These are phyloP conservation scores for Pseudogymnoascus sp. DNA, from an alignment of 2,329 filamentous ascomycete species.

Conservation along the genomic window DNA sequence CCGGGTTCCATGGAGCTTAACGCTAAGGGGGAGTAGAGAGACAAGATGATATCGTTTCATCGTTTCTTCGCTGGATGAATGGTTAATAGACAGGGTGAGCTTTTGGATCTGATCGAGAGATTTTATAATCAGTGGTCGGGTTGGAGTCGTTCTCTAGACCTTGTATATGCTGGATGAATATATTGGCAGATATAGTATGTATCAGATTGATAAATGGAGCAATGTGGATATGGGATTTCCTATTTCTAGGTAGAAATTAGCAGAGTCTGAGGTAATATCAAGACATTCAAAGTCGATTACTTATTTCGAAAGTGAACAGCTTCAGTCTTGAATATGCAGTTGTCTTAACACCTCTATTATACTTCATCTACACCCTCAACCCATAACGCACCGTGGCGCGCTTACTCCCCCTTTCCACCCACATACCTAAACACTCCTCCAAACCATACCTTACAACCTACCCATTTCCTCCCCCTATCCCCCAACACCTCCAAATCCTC, in stretches of 20 bases:
- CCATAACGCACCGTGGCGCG: background rate
- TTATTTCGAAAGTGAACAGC: background rate
- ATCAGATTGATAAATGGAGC: background rate
- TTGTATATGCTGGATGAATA: background rate
- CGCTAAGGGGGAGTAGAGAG: background rate
- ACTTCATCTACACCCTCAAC: background rate
- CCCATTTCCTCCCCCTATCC: slow-evolving; percentile 57
- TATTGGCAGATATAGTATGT: background rate
- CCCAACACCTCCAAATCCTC: slow-evolving; percentile 41
- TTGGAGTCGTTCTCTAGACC: background rate
- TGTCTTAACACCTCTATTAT: background rate
- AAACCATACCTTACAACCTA: slow-evolving; percentile 50
- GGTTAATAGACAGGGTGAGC: background rate
- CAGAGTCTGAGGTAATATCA: background rate
- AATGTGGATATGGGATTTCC: background rate
- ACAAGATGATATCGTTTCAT: background rate
- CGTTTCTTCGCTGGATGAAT: background rate
- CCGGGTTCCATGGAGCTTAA: background rate
- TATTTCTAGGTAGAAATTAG: background rate
- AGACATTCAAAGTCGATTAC: background rate
- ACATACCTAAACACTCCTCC: slow-evolving; percentile 38
- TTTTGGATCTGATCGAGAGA: background rate
- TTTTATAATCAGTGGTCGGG: background rate
- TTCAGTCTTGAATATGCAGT: background rate
- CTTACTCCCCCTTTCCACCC: background rate